phyloP scores from a whole-genome alignment of 2,329 filamentous ascomycete species.

The Didymellaceae sp. region DNA sequence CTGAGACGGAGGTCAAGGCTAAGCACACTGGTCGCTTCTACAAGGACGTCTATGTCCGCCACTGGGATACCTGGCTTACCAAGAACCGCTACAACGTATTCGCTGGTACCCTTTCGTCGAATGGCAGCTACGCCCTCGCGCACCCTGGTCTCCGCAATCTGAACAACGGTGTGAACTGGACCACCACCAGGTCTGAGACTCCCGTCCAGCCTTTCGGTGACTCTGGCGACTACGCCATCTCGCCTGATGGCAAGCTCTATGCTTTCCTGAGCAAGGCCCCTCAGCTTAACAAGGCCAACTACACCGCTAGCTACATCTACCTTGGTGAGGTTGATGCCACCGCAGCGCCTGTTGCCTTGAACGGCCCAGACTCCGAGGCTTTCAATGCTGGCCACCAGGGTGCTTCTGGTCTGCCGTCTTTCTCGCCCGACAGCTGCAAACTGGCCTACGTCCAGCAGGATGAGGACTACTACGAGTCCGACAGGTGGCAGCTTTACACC shows the following conservation, averaged over 20 bases:
- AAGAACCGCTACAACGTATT: conserved; percentile 76
- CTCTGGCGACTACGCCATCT: conserved; percentile 77
- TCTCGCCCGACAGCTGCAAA: conserved; percentile 74
- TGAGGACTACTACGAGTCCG: conserved; percentile 75
- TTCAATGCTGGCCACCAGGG: conserved; percentile 60
- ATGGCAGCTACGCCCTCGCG: conserved; percentile 36
- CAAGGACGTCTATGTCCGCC: conserved; percentile 75
- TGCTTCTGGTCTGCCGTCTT: conserved; percentile 71
- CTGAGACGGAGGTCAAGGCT: conserved; percentile 64
- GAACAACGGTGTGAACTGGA: conserved; percentile 66
- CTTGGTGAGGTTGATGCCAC: conserved; percentile 71
- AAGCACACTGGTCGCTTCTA: conserved; percentile 73
- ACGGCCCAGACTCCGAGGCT: conserved; percentile 40
- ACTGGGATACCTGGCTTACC: conserved; percentile 79
- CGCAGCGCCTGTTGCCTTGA: conserved; percentile 38
- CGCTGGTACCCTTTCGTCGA: conserved; percentile 65
- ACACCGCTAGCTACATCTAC: conserved; percentile 84
- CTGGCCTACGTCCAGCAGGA: conserved; percentile 79
- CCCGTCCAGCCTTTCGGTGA: conserved; percentile 82
- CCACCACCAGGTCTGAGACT: conserved; percentile 63
- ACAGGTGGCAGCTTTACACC: conserved; percentile 64
- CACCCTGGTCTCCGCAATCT: conserved; percentile 56
- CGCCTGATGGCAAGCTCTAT: conserved; percentile 65
- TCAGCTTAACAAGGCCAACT: conserved; percentile 71
- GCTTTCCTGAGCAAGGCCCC: conserved; percentile 77